Conservation (phyloP, 345 rosid species). For the Litchi chinensis region DNA sequence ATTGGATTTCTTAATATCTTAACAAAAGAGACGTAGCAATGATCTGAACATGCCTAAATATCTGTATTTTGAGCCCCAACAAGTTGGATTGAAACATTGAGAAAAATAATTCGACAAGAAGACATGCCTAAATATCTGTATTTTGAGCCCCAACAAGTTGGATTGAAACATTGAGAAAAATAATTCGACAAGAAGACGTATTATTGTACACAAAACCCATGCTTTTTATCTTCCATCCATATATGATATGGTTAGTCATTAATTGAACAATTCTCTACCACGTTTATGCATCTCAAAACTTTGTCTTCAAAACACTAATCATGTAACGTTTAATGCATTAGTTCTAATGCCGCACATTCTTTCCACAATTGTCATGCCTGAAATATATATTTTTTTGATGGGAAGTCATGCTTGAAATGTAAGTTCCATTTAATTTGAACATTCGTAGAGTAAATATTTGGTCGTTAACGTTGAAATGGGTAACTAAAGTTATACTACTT, state of each 20-base stretch:
- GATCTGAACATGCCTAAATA: neutral
- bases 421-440: too few species aligned
- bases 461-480: too few species aligned
- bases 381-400: too few species aligned
- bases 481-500: neutral
- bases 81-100: too few species aligned
- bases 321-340: neutral
- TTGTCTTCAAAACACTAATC: neutral
- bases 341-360: neutral
- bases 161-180: too few species aligned
- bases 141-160: too few species aligned
- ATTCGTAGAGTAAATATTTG: too few species aligned
- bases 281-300: neutral
- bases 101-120: too few species aligned
- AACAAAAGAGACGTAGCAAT: too few species aligned
- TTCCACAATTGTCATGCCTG: conserved; percentile 21
- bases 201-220: neutral
- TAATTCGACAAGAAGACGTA: too few species aligned
- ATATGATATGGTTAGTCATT: neutral
- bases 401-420: neutral
- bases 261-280: neutral
- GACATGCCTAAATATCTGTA: neutral
- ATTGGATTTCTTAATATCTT: too few species aligned
- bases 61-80: too few species aligned
- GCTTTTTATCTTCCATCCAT: neutral